Conservation (phyloP, 2,329 filamentous ascomycete species). For the Colletotrichum musicola region DNA sequence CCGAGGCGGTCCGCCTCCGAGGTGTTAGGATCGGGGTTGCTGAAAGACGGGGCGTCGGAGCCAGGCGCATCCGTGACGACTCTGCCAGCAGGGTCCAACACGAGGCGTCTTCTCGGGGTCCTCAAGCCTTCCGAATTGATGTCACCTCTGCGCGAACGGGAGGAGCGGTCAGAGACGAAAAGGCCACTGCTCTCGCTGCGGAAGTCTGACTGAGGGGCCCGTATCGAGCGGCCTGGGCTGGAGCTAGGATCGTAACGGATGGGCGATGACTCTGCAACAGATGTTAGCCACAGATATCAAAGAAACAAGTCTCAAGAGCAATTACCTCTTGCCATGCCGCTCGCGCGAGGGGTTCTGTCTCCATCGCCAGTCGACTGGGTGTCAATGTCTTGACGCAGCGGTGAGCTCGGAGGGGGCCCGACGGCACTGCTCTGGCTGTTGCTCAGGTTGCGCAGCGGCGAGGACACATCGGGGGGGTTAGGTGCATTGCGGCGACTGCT, state of each 20-base stretch:
- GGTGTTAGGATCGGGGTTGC: conserved; percentile 80
- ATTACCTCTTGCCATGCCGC: conserved; percentile 73
- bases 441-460: conserved; percentile 69
- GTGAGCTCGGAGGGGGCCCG: conserved; percentile 66
- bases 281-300: not conserved
- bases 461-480: conserved; percentile 57
- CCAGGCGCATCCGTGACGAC: conserved; percentile 64
- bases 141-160: conserved; percentile 81
- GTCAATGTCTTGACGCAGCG: conserved; percentile 69
- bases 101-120: conserved; percentile 67
- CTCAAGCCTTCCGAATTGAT: conserved; percentile 84
- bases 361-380: conserved; percentile 65
- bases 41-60: conserved; percentile 72
- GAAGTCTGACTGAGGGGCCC: conserved; percentile 75
- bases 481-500: conserved; percentile 46
- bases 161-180: conserved; percentile 76
- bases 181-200: conserved; percentile 88
- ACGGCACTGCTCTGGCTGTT: conserved; percentile 65
- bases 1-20: conserved; percentile 92
- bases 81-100: conserved; percentile 70
- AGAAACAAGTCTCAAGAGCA: conserved; percentile 9
- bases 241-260: conserved; percentile 93
- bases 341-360: conserved; percentile 79
- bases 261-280: conserved; percentile 82
- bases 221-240: conserved; percentile 77